A percentile compares a stretch with the other conserved stretches of the same genome.
These are phyloP conservation scores for Nidula microcarpa DNA, from an alignment of 768 basidiomycete species.

Conservation along the genomic window DNA sequence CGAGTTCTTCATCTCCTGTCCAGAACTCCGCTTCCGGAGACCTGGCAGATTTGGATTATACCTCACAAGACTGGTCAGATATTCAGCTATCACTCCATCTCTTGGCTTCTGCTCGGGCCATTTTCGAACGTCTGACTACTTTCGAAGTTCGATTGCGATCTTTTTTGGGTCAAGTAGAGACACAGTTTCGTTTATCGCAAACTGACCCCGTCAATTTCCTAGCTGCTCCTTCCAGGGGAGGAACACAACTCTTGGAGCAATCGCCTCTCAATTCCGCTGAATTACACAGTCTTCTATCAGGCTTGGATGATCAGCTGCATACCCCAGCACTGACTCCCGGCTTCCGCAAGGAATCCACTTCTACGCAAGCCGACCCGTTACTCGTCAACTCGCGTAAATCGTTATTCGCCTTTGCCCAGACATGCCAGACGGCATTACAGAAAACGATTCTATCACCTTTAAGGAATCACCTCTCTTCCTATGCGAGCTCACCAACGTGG, in stretches of 20 bases:
- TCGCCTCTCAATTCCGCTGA: slow-evolving; percentile 83
- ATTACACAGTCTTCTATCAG: slow-evolving; percentile 59
- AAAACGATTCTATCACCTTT: slow-evolving; percentile 83
- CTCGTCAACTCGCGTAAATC: slow-evolving; percentile 53
- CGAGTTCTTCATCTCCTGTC: slow-evolving; percentile 20
- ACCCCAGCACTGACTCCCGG: slow-evolving; percentile 15
- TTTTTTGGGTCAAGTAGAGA: slow-evolving; percentile 55
- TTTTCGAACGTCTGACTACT: slow-evolving; percentile 59
- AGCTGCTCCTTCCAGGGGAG: slow-evolving; percentile 61
- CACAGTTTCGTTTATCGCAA: slow-evolving; percentile 53
- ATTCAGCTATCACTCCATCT: slow-evolving; percentile 84
- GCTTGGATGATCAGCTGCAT: slow-evolving; percentile 32
- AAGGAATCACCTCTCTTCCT: slow-evolving; percentile 64
- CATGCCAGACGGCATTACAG: slow-evolving; percentile 78
- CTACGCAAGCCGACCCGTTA: slow-evolving; percentile 32
- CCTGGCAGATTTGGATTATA: slow-evolving; percentile 81
- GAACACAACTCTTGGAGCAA: slow-evolving; percentile 73
- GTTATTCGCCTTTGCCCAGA: slow-evolving; percentile 60
- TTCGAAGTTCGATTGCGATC: slow-evolving; percentile 73
- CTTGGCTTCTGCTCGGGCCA: slow-evolving; percentile 72
- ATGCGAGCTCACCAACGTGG: slow-evolving; percentile 72
- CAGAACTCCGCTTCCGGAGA: slow-evolving; percentile 45
- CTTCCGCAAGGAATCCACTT: slow-evolving; percentile 21
- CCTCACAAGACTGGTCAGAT: slow-evolving; percentile 81
- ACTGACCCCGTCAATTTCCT: slow-evolving; percentile 51